Base-by-base conservation (phyloP, 225 moss, liverwort and hornwort species). In the Polytrichum commune region DNA sequence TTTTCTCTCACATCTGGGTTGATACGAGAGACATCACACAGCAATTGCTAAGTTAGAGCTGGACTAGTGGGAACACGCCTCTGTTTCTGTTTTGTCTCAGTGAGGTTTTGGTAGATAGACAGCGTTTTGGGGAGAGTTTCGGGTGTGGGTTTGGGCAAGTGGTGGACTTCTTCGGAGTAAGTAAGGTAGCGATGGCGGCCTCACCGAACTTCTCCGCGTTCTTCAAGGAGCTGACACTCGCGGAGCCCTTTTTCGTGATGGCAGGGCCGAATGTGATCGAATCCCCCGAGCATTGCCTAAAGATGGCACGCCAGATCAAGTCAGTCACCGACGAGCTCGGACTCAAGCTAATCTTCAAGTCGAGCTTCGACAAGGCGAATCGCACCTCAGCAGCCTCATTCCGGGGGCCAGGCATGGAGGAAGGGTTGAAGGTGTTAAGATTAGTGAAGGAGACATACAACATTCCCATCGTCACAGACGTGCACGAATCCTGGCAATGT, bases 211-310 rank as follows among this genome's bases (percentile, higher is more conserved):
- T 72, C 65, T 92, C 92, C 26, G 58, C 72, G 24, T 89, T 90
- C 54, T 89, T 92, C 73, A 75, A 19, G 8, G 90, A 89, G 69
- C 81, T 93, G 8, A 75, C 86, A 72, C 75, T 80, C 4, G 82
- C 95, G 35, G 82, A 90, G 67, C 95, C 98, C 3, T 98, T 98
- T 69, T 95, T 98, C 70, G 80, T 95, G 1, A 86, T 98, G 77
- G 98, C 98, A 18, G 98, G 98, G 26, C 98, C 98, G 7, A 98
- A 98, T 72, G 93, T 98, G 68, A 95, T 98, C 54, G 95, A 98
- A 64, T 98, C 98, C 1, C 70, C 70, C 6, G 84, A 90, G 63
- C 98, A 98, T 72, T 77, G 84, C 32, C 60, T 98, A 73, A 98
- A 95, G 57, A 93, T 98, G 98, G 98, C 98, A 57, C 88, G 98